Percentiles rank a stretch among this genome's conserved stretches.
phyloP scores from a whole-genome alignment of 2,329 filamentous ascomycete genomes.

The Nemania bipapillata region DNA sequence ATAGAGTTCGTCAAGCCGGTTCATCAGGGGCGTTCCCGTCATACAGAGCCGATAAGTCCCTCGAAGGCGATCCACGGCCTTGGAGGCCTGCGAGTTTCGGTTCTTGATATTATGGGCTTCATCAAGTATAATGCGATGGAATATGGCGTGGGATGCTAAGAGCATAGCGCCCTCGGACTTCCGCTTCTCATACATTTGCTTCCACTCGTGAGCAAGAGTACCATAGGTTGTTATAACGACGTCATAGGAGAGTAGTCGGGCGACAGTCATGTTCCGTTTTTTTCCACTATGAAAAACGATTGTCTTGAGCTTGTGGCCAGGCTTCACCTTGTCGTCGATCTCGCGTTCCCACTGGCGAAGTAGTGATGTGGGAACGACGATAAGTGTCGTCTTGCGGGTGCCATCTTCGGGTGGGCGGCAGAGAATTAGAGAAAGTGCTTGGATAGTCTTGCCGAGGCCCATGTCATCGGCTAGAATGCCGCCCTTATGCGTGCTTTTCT shows the following conservation, averaged over 20 bases:
- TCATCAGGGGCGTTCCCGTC: conserved; percentile 91
- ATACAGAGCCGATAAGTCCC: conserved; percentile 78
- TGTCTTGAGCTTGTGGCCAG: conserved; percentile 44
- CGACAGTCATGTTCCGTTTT: conserved; percentile 40
- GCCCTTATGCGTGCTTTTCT: conserved; percentile 44
- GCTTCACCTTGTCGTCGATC: conserved; percentile 47
- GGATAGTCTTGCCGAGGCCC: conserved; percentile 50
- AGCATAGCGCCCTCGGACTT: conserved; percentile 64
- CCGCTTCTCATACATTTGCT: conserved; percentile 60
- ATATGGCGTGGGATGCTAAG: conserved; percentile 58
- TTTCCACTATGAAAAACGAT: conserved; percentile 44
- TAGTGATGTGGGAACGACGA: conserved; percentile 46
- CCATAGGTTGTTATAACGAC: conserved; percentile 84
- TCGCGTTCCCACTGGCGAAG: conserved; percentile 49
- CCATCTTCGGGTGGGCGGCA: conserved; percentile 43
- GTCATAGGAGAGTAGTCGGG: conserved; percentile 71
- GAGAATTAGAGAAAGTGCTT: conserved; percentile 48
- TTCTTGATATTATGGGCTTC: conserved; percentile 89
- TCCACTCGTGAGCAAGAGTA: conserved; percentile 74
- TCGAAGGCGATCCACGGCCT: conserved; percentile 68
- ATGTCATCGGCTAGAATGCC: conserved; percentile 50
- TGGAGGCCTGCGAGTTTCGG: conserved; percentile 69
- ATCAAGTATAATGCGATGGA: conserved; percentile 81
- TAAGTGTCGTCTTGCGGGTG: conserved; percentile 46
- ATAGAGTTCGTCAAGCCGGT: conserved; percentile 80